Base-by-base conservation (phyloP, 106 monocot genomes). In the Gastrodia elata region DNA sequence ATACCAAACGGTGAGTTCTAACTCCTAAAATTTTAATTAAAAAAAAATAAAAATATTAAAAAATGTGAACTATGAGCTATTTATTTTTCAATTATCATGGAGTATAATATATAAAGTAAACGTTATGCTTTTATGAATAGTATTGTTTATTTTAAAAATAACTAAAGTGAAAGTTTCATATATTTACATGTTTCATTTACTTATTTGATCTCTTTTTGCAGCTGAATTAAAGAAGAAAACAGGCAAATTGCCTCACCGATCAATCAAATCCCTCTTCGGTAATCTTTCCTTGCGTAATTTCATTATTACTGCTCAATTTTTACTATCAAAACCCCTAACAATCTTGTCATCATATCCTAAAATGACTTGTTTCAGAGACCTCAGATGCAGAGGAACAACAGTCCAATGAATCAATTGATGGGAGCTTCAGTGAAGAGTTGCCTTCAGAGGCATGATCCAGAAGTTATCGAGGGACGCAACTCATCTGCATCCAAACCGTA, bases 181-280 rank as follows among this genome's bases (percentile, higher is more conserved):
- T 32, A 61, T 30, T 3, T 32, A 2, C 61, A 13, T 30, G 13
- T 14, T 30, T 61, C 14, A 61, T 61, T 14, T 61, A 14, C 15
- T 33, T 24, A 26, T 32, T 58, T 24, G 2, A 30, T 32, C 14
- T 61, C 61, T 61, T 69, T 41, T 76, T 76, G n/a, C 69, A 76
- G 76, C 76, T 76, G 76, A 76, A 69, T 39, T 76, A 48, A 76
- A 76, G 69, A 76, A 76, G 33, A 69, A 68, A 38, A 52, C 76
- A 32, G 8, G 28, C 34, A 76, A 49, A 68, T 33, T 34, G 20
- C 68, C 46, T 16, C 68, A 55, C 27, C 49, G 68, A 68, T 69
- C 76, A 38, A 67, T 76, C 76, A 76, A 76, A 38, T 68, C 76
- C 46, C 69, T 76, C 46, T 76, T 76, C 56, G 76, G 76, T 76